Conservation (phyloP, 169 alveolate species). For the Cryptosporidium andersoni region DNA sequence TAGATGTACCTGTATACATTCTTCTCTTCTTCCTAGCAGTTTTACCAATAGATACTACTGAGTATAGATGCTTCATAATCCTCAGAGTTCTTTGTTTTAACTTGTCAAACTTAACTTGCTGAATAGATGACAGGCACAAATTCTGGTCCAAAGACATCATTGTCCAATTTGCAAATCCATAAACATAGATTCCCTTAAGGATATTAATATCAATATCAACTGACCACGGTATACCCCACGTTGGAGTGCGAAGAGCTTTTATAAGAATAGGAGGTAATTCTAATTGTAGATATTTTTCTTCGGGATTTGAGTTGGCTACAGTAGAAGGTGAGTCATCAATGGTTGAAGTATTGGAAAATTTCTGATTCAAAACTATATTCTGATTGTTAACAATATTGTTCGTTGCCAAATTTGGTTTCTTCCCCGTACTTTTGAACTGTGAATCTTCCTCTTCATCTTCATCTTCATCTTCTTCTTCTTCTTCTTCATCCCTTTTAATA, state of each 20-base stretch:
- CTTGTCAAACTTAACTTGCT: slow-evolving; percentile 80
- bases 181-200: slow-evolving; percentile 83
- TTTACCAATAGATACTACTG: slow-evolving; percentile 53
- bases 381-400: neutral
- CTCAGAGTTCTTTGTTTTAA: slow-evolving; percentile 79
- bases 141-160: slow-evolving; percentile 82
- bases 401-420: neutral
- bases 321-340: neutral
- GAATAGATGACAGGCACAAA: slow-evolving; percentile 77
- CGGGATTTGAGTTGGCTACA: neutral
- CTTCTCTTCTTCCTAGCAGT: slow-evolving; percentile 66
- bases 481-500: slow-evolving; percentile 26
- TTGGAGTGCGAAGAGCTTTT: slow-evolving; percentile 69
- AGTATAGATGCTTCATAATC: slow-evolving; percentile 78
- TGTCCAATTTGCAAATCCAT: slow-evolving; percentile 89
- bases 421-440: slow-evolving; percentile 10
- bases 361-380: neutral
- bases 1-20: neutral
- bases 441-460: slow-evolving; percentile 6
- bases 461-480: slow-evolving; percentile 48
- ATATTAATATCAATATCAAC: slow-evolving; percentile 78
- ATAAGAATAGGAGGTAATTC: slow-evolving; percentile 77
- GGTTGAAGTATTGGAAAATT: neutral
- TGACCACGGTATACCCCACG: slow-evolving; percentile 69
- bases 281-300: slow-evolving; percentile 71